Base-by-base conservation (phyloP, 2,329 filamentous ascomycete species). In the Epichloe bromicola region DNA sequence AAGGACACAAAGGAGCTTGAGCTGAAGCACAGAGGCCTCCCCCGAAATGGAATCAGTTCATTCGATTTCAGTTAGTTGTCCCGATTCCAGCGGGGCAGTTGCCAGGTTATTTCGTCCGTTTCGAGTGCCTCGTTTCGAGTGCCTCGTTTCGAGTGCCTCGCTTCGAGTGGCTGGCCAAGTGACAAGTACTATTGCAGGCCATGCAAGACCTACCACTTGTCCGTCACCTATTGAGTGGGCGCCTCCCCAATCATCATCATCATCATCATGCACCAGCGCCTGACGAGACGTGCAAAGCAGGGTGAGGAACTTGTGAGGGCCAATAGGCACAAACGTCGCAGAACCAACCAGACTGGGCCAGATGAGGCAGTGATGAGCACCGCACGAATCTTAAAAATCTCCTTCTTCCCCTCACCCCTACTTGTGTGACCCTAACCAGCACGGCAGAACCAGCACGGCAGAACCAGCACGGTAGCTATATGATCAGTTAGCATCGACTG, bases 171-270 rank as follows among this genome's bases (percentile, higher is more conserved):
- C 40, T 39, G 40, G 48, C 20, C 26, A 37, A 12, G 33, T 5
- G n/a, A 14, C 26, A 30, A 30, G 26, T 26, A 7, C 23, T 26
- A 26, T 26, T 26, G 23, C 23, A 7, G 23, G 26, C 34, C 26
- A 4, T 10, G 26, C 37, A 33, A 45, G 36, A 26, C 12, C 47
- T 40, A 54, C 53, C 53, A 55, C 53, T 55, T 55, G 53, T 53
- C 53, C 51, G 53, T 53, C 53, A 52, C 39, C 20, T 45, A 38
- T 49, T 44, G 19, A 48, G 50, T 50, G 50, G 50, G 43, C 40
- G 19, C 41, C 17, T 48, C 33, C 15, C 26, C 26, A 30, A 30
- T 30, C 26, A 30, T 10, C 26, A 30, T 26, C 23, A 26, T 40
- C 15, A 14, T 42, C 36, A n/a, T 42, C 39, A 52, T 48, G 45